Percentiles rank a stretch among this genome's conserved stretches.
Evolutionary conservation across 768 basidiomycete genomes (phyloP).

Genomic region (Gautieria morchelliformis): DNA sequence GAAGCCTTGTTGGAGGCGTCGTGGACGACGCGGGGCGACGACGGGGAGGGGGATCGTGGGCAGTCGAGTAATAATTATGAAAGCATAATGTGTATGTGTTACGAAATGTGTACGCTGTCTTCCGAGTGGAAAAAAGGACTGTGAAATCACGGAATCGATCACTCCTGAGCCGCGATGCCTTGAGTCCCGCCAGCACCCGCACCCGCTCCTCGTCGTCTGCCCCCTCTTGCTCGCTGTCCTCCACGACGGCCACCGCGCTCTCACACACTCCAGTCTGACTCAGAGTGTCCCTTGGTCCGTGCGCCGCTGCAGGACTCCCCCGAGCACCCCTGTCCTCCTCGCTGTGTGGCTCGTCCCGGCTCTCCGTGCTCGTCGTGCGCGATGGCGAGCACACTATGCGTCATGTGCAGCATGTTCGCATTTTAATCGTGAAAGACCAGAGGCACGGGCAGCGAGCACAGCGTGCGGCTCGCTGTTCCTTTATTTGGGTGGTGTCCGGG

Average conservation of each 20-base stretch:
- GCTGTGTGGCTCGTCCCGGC: neutral
- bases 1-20: conserved; percentile 16
- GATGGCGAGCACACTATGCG: no score
- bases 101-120: neutral
- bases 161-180: neutral
- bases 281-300: neutral
- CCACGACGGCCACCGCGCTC: neutral
- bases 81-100: neutral
- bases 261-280: neutral
- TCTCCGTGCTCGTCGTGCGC: no score
- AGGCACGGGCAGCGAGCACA: neutral
- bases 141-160: neutral
- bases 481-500: conserved; percentile 15
- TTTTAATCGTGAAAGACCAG: neutral
- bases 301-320: neutral
- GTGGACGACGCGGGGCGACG: conserved; percentile 15
- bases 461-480: neutral
- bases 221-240: neutral
- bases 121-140: neutral
- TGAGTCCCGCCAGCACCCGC: no score
- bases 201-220: neutral
- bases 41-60: conserved; percentile 1
- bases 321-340: neutral
- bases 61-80: neutral
- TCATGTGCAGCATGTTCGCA: no score